Conservation (phyloP, 176 grass and related monocot species). For the Avena atlantica region DNA sequence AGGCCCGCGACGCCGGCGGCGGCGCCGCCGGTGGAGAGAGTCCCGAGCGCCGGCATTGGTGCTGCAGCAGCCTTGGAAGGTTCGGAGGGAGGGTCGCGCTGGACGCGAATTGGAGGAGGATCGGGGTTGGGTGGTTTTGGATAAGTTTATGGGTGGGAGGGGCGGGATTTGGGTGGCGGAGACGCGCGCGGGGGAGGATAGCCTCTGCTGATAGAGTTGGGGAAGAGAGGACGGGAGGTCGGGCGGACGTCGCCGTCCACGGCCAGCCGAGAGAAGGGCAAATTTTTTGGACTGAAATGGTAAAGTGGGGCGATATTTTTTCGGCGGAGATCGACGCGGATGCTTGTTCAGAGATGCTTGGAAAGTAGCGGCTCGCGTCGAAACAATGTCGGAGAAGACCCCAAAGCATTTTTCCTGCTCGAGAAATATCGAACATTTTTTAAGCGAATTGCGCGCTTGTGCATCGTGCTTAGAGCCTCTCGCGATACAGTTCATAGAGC, state of each 20-base stretch:
- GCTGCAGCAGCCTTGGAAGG: neutral
- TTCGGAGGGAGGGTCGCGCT: neutral
- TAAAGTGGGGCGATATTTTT: neutral
- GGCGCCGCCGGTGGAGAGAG: constrained; percentile 58
- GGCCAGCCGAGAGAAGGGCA: neutral
- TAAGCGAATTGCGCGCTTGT: too few species aligned
- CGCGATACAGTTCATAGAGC: too few species aligned
- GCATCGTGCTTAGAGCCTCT: too few species aligned
- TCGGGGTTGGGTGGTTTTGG: constrained; percentile 21
- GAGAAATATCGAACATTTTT: neutral
- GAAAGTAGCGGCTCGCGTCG: neutral
- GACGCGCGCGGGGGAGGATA: constrained; percentile 37
- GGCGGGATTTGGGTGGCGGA: constrained; percentile 54
- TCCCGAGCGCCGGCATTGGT: constrained; percentile 65
- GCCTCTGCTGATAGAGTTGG: constrained; percentile 29
- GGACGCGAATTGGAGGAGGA: neutral
- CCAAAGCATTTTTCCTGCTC: neutral
- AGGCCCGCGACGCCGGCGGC: constrained; percentile 56
- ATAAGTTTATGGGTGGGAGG: constrained; percentile 37
- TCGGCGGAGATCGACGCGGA: neutral
- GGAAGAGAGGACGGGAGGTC: neutral
- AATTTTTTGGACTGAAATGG: neutral
- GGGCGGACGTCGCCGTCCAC: constrained; percentile 24
- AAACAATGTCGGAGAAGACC: constrained; percentile 9
- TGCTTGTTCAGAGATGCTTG: neutral